Evolutionary conservation across 1,284 basidiomycete genomes (phyloP).

Genomic region (Ustilago hordei): DNA sequence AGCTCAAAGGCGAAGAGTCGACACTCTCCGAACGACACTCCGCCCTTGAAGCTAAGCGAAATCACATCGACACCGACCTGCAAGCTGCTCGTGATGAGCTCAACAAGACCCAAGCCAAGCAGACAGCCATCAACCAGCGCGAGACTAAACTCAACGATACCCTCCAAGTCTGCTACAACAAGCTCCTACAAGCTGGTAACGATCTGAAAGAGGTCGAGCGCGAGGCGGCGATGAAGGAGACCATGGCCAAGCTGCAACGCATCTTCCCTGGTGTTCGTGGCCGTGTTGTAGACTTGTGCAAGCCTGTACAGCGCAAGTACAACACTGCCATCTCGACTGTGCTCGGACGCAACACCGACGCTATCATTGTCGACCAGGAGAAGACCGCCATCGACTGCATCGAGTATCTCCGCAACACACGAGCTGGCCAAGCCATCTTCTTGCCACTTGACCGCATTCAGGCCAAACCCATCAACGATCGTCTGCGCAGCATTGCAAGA

Average conservation of each 20-base stretch:
- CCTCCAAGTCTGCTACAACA: conserved; percentile 82
- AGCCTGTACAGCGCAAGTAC: conserved; percentile 91
- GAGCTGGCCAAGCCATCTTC: conserved; percentile 94
- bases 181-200: conserved; percentile 75
- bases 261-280: conserved; percentile 73
- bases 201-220: conserved; percentile 78
- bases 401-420: conserved; percentile 93
- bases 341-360: conserved; percentile 92
- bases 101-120: conserved; percentile 80
- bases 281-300: conserved; percentile 90
- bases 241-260: conserved; percentile 82
- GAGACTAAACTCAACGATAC: conserved; percentile 80
- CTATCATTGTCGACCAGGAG: conserved; percentile 95
- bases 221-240: conserved; percentile 86
- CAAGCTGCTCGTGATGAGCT: conserved; percentile 76
- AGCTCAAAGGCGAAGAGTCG: conserved; percentile 76
- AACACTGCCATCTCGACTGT: conserved; percentile 94
- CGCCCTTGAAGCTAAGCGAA: conserved; percentile 69
- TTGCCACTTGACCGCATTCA: conserved; percentile 96
- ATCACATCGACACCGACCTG: conserved; percentile 30
- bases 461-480: conserved; percentile 92
- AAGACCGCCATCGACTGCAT: conserved; percentile 98
- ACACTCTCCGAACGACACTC: conserved; percentile 75
- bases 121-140: conserved; percentile 74
- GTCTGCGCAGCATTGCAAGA: conserved; percentile 88